Base-by-base conservation (phyloP, 345 rosid genomes). In the Lepidium aucheri region DNA sequence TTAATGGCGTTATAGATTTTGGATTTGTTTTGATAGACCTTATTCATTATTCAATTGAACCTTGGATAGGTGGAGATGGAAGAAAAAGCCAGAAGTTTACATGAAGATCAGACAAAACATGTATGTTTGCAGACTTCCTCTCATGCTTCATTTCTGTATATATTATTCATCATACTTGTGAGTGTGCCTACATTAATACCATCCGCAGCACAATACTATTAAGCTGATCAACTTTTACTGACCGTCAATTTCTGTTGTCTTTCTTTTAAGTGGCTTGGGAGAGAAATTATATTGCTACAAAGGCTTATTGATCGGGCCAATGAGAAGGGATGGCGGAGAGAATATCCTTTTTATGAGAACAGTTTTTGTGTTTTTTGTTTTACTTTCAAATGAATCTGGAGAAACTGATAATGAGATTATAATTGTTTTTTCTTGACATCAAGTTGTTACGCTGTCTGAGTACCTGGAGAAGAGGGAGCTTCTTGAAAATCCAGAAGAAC, bases 261-360 rank as follows among this genome's bases (percentile, higher is more conserved):
- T 44, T 18, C 35, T 26, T 42, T 62, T 51, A 78, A 92, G 98
- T 85, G 96, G 96, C 74, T 92, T 73, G 74, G 57, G 18, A 69
- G 77, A 46, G 90, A 92, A 82, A 75, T 85, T 66, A 76, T 71
- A 53, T 57, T 76, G 75, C 72, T 92, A 67, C 74, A 83, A 67
- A 81, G 73, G 62, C 85, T 68, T 35, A 89, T 92, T 65, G 81
- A 79, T 64, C 83, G 70, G 70, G 92, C 96, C 69, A 92, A 80
- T 75, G 95, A 89, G 74, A 89, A 92, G 78, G 96, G 98, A 53
- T 84, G 88, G 95, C 89, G 91, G 53, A 84, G 69, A 85, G 98
- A 92, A 92, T 92, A 92, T 92, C 95, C 95, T 88, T 83, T 63
- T 36, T 39, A 3, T 40, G 65, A 18, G 7, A 17, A 63, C 30